Evolutionary conservation across 345 rosid species (phyloP).

Genomic region (Barbarea vulgaris): DNA sequence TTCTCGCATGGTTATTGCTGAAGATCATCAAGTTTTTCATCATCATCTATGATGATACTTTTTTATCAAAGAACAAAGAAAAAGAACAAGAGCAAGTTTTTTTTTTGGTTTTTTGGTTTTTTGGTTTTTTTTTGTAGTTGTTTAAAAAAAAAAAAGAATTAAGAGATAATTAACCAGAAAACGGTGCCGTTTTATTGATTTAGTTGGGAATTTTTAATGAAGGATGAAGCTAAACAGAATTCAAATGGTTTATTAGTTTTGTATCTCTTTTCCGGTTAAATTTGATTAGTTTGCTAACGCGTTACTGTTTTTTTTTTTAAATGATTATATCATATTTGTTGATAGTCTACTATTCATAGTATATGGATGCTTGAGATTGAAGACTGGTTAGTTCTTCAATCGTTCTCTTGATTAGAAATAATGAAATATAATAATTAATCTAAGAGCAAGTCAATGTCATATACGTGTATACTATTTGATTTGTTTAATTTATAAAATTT

Average conservation of each 20-base stretch:
- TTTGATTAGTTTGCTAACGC: not conserved
- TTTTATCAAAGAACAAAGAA: not conserved
- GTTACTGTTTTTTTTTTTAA: not conserved
- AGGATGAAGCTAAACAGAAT: not conserved
- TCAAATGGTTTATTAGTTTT: not conserved
- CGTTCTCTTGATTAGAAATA: slow-evolving; percentile 1
- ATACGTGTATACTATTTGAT: not conserved
- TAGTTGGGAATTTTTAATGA: not conserved
- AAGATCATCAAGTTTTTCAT: slow-evolving; percentile 34
- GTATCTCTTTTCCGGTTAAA: not conserved
- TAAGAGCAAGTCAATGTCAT: not conserved
- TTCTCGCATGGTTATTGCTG: slow-evolving; percentile 72
- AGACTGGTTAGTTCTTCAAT: slow-evolving; percentile 31
- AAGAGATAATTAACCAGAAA: not conserved
- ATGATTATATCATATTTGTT: not conserved
- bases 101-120: not conserved
- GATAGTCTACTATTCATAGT: not conserved
- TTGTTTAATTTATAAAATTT: not conserved
- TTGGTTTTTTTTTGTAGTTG: not conserved
- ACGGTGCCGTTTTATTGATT: slow-evolving; percentile 6
- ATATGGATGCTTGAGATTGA: slow-evolving; percentile 31
- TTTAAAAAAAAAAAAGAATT: no score
- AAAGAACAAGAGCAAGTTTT: not conserved
- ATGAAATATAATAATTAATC: not conserved
- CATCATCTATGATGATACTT: not conserved